Percentiles rank a stretch among this genome's conserved stretches.
Conservation (phyloP, 2,329 filamentous ascomycete species). For the Penicillium janthinellum region DNA sequence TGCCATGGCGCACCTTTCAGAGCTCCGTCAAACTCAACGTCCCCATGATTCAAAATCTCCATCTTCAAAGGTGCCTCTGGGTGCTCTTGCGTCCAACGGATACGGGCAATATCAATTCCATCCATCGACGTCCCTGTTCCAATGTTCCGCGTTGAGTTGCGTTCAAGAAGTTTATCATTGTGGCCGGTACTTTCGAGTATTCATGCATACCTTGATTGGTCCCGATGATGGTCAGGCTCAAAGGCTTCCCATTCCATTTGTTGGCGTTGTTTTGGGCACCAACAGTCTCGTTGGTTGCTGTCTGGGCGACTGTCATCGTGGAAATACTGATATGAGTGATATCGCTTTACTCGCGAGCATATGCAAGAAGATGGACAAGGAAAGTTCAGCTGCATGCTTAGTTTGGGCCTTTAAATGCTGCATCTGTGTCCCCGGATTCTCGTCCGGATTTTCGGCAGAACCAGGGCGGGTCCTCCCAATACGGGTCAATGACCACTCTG, state of each 20-base stretch:
- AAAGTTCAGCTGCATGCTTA: background rate
- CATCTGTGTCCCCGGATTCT: background rate
- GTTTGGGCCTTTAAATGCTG: background rate
- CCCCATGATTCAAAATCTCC: slow-evolving; percentile 24
- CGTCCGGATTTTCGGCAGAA: background rate
- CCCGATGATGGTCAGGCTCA: background rate
- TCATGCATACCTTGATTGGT: background rate
- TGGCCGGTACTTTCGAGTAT: background rate
- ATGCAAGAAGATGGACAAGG: background rate
- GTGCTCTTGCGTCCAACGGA: slow-evolving; percentile 30
- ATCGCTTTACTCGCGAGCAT: background rate
- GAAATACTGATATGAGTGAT: background rate
- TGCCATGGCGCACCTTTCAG: background rate
- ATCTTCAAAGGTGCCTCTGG: slow-evolving; percentile 23
- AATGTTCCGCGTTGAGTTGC: background rate
- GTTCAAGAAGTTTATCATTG: background rate
- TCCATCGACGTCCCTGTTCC: slow-evolving; percentile 31
- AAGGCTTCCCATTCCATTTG: background rate
- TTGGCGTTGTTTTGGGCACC: background rate
- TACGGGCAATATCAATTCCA: slow-evolving; percentile 26
- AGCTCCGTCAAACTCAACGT: slow-evolving; percentile 3
- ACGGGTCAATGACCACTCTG: background rate
- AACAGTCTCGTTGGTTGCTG: background rate
- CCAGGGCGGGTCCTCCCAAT: background rate
- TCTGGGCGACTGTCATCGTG: background rate